These are phyloP conservation scores for Citrus reticulata DNA, from an alignment of 345 rosid genomes.

Conservation along the genomic window DNA sequence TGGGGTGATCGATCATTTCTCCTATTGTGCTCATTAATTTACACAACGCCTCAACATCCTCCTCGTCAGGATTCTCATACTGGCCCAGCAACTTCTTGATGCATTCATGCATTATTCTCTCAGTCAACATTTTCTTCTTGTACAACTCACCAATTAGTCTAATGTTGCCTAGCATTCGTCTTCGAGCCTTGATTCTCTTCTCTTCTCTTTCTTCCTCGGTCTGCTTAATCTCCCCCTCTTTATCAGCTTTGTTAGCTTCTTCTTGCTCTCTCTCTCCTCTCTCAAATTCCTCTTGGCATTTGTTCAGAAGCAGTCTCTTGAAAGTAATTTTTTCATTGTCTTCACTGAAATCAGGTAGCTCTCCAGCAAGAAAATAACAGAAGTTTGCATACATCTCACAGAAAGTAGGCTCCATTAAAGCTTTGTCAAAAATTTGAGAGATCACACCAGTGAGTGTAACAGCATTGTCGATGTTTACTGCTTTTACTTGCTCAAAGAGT, in stretches of 20 bases:
- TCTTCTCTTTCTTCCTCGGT: constrained; percentile 83
- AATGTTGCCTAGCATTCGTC: constrained; percentile 93
- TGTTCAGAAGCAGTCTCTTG: constrained; percentile 78
- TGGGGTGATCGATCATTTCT: constrained; percentile 73
- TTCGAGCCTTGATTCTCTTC: constrained; percentile 77
- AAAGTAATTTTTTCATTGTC: constrained; percentile 75
- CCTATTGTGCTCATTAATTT: constrained; percentile 95
- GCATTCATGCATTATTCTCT: constrained; percentile 91
- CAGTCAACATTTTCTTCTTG: constrained; percentile 90
- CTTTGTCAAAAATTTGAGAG: constrained; percentile 95
- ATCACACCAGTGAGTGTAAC: constrained; percentile 74
- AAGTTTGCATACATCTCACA: constrained; percentile 96
- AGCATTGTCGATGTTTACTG: constrained; percentile 74
- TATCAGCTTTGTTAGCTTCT: constrained; percentile 83
- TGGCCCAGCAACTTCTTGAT: constrained; percentile 70
- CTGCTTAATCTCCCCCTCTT: constrained; percentile 73
- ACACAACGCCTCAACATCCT: constrained; percentile 90
- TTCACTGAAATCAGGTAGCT: constrained; percentile 71
- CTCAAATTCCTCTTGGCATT: constrained; percentile 98
- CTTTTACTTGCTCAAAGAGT: constrained; percentile 89
- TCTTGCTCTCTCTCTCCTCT: constrained; percentile 89
- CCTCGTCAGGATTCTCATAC: constrained; percentile 82
- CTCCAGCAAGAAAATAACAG: constrained; percentile 65
- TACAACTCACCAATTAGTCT: constrained; percentile 96
- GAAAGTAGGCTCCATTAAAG: constrained; percentile 96